Conservation (phyloP, 2,329 filamentous ascomycete species). For the Bipolaris zeicola region DNA sequence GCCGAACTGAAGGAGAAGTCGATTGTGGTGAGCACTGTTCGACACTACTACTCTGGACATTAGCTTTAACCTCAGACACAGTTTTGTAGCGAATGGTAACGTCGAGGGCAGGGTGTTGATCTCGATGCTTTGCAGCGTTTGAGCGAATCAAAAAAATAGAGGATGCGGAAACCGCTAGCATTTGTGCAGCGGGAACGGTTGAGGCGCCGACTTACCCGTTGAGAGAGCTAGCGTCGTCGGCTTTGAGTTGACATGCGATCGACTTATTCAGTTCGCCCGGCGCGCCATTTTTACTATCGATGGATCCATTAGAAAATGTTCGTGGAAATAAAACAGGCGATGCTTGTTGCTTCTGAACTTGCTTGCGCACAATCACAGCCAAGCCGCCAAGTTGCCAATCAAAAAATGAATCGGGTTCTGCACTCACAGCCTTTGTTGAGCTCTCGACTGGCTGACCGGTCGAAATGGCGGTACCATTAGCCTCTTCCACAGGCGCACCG, state of each 20-base stretch:
- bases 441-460: slow-evolving; percentile 38
- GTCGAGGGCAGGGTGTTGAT: not conserved
- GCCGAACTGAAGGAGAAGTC: slow-evolving; percentile 29
- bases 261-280: slow-evolving; percentile 54
- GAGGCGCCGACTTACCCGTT: slow-evolving; percentile 33
- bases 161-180: not conserved
- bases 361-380: slow-evolving; percentile 58
- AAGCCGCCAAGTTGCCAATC: slow-evolving; percentile 60
- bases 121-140: not conserved
- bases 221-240: slow-evolving; percentile 43
- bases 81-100: not conserved
- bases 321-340: slow-evolving; percentile 43
- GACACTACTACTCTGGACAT: slow-evolving; percentile 27
- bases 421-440: slow-evolving; percentile 42
- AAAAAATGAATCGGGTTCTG: slow-evolving; percentile 55
- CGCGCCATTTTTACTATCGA: slow-evolving; percentile 58
- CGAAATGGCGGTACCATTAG: slow-evolving; percentile 26
- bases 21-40: slow-evolving; percentile 25
- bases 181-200: not conserved
- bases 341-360: slow-evolving; percentile 41
- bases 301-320: slow-evolving; percentile 62
- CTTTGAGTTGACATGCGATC: slow-evolving; percentile 44
- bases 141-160: not conserved
- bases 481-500: slow-evolving; percentile 26
- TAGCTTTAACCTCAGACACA: slow-evolving; percentile 13